Evolutionary conservation across 192 early-diverging fungal species (phyloP), one percentile per base, ranked within the genome.

Genomic region (Gryganskiella cystojenkinii): DNA sequence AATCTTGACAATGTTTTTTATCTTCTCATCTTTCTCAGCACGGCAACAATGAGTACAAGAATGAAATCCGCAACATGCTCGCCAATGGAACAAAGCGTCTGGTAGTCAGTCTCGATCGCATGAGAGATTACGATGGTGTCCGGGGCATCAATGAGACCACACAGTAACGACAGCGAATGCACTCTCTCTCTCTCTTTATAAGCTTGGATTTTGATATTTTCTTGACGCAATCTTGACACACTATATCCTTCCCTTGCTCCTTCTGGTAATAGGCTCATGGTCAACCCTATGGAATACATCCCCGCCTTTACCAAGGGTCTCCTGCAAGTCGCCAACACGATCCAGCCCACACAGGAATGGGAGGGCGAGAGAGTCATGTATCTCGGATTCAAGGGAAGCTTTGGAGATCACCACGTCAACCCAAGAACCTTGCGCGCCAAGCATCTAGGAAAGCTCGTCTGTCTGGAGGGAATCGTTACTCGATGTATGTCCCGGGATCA

Each of bases 381-480:
- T 24, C 86, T 96, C 22, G 97, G 96, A 14, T 87, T 99, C 49
- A 86, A 93, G 50, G 98, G 98, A 15, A 90, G 92, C 49, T 98
- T 99, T 84, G 97, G 97, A 28, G 92, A 92, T 47, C 79, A 94
- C 56, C 90, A 94, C 54, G 80, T 98, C 65, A 94, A 91, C 55
- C 98, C 97, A 24, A 86, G 98, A 57, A 92, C 93, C 25, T 66
- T 99, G 47, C 89, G 87, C 40, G 91, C 98, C 3, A 80, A 73
- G 51, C 89, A 90, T 42, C 67, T 99, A 25, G 96, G 97, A 37
- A 92, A 90, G 79, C 86, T 97, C 54, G 89, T 99, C 35, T 96
- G 94, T 57, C 74, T 99, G 25, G 97, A 99, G 82, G 98, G 95
- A 50, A 99, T 99, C 66, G 97, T 99, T 25, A 99, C 98, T 14